Evolutionary conservation across 2,329 filamentous ascomycete genomes (phyloP), one percentile per base, ranked within the genome.

Genomic region (Neofusicoccum kwambonambiense): DNA sequence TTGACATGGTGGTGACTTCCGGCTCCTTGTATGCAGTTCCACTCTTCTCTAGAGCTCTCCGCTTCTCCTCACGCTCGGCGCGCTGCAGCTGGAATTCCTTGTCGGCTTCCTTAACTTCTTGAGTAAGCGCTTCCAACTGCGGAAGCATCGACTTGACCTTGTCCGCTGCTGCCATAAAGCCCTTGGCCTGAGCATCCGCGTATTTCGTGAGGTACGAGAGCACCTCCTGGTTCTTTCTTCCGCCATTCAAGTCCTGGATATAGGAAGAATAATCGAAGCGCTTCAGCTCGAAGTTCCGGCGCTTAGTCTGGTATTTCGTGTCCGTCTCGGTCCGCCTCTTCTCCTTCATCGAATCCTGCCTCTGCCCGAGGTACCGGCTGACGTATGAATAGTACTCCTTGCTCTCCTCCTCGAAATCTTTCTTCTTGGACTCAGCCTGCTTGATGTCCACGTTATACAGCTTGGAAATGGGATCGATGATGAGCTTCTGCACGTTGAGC

Each of bases 201-300:
- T 93, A 99, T 74, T 90, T 94, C 1, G 95, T 99, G 37, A 99
- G 83, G 74, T 97, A 91, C 1, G 94, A 98, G 35, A 99, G 79
- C 4, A 99, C 91, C 76, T 99, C 95, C 74, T 98, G 95, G 72
- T 99, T 95, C 76, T 98, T 99, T 68, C 95, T 89, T n/a, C 95
- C 95, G 35, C 95, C 95, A 68, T 98, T 95, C n/a, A 99, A 84
- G 80, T 99, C 95, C 73, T 98, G 94, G 91, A 99, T 96, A 74
- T 98, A 99, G 13, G 92, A 97, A 3, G 94, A 98, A 76, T 99
- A 99, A 77, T 99, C 96, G 73, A 99, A 99, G 9, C 96, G 89
- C 80, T 96, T 97, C 65, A 99, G 84, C 80, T 99, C 95, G 73
- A 99, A 99, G 70, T 93, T 97, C 50, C 92, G 89, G 69, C 93